Conservation (phyloP, 805 yeast species). For the Kodamaea neixiangensis region DNA sequence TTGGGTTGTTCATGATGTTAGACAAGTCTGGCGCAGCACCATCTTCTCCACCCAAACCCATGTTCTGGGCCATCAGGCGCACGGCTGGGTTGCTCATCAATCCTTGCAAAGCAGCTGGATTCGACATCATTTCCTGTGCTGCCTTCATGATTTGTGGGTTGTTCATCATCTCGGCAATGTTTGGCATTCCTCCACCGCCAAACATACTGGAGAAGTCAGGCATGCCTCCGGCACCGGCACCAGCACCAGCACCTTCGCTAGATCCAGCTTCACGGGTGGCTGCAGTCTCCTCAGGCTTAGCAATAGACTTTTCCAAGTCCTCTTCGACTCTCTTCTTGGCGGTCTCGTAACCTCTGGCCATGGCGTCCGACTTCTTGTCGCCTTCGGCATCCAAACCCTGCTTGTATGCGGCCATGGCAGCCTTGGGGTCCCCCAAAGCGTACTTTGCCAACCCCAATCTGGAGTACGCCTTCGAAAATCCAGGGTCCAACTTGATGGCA, state of each 20-base stretch:
- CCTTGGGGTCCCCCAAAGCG: slow-evolving; percentile 92
- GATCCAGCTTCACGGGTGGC: slow-evolving; percentile 18
- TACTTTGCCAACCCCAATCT: slow-evolving; percentile 92
- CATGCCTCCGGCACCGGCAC: slow-evolving; percentile 54
- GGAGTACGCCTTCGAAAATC: slow-evolving; percentile 89
- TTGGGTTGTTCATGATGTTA: slow-evolving; percentile 80
- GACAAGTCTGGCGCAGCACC: slow-evolving; percentile 55
- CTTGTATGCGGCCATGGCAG: slow-evolving; percentile 87
- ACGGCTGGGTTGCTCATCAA: slow-evolving; percentile 80
- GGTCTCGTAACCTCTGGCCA: slow-evolving; percentile 91
- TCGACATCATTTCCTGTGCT: slow-evolving; percentile 84
- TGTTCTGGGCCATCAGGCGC: slow-evolving; percentile 78
- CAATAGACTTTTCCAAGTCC: slow-evolving; percentile 51
- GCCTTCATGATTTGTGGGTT: slow-evolving; percentile 93
- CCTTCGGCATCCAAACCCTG: slow-evolving; percentile 88
- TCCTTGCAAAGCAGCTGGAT: slow-evolving; percentile 73
- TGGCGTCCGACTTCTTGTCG: slow-evolving; percentile 77
- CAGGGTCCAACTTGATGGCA: slow-evolving; percentile 77
- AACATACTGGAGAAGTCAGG: slow-evolving; percentile 78
- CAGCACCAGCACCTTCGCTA: slow-evolving; percentile 40
- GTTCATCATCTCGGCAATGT: slow-evolving; percentile 68
- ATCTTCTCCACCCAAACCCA: slow-evolving; percentile 66
- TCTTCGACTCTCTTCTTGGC: slow-evolving; percentile 87
- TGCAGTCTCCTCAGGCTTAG: slow-evolving; percentile 26
- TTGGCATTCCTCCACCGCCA: slow-evolving; percentile 75